These are phyloP conservation scores for Cyclospora cayetanensis DNA, from an alignment of 169 alveolate species.

Conservation along the genomic window DNA sequence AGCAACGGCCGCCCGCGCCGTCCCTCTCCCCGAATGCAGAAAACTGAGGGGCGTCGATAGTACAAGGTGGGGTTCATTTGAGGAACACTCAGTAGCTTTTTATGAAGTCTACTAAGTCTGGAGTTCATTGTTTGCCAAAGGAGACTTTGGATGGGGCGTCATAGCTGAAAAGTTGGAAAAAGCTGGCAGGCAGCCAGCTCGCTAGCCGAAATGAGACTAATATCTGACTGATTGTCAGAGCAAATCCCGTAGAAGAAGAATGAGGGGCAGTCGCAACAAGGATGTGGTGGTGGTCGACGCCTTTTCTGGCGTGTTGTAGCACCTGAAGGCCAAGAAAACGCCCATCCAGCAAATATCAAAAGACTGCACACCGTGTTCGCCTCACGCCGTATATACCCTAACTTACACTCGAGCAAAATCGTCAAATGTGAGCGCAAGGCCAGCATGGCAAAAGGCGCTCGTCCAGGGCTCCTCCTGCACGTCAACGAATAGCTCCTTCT, in stretches of 20 bases:
- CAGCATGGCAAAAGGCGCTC: neutral
- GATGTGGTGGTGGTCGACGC: neutral
- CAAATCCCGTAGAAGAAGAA: neutral
- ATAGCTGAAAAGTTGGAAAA: no score
- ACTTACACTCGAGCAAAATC: neutral
- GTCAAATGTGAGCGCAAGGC: neutral
- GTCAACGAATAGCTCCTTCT: neutral
- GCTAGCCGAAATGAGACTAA: no score
- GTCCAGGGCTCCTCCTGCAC: neutral
- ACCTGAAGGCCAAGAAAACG: neutral
- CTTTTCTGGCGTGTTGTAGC: neutral
- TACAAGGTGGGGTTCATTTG: no score
- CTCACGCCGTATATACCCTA: neutral
- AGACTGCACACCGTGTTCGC: neutral
- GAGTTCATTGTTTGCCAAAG: no score
- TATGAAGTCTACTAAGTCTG: no score
- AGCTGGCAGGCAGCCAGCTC: neutral
- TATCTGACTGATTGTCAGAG: no score
- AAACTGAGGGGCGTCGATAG: no score
- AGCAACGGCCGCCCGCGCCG: no score
- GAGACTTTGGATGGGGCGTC: no score
- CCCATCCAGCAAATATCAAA: neutral
- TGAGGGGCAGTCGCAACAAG: slow-evolving; percentile 4
- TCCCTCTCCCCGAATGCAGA: no score
- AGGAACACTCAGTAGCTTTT: no score